Conservation (phyloP, 2,329 filamentous ascomycete genomes). For the Fusarium bulbicola region DNA sequence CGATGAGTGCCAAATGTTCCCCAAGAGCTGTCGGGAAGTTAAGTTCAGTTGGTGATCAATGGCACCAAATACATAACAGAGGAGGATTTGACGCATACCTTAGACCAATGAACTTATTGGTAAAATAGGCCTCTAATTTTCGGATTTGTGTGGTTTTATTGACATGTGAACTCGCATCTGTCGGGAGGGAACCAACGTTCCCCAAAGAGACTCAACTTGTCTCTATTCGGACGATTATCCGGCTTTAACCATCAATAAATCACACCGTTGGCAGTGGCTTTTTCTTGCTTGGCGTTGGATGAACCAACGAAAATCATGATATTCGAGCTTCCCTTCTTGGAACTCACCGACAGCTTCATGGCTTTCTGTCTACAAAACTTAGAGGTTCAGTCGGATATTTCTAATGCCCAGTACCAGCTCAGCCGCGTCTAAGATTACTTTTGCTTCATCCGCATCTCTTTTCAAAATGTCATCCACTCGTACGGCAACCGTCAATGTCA, state of each 20-base stretch:
- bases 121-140: too few species aligned
- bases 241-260: neutral
- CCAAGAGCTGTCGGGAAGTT: neutral
- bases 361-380: neutral
- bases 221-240: neutral
- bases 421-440: accelerated
- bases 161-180: neutral
- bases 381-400: neutral
- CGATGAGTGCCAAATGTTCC: neutral
- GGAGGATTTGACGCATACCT: neutral
- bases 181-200: neutral
- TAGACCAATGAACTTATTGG: accelerated
- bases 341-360: neutral
- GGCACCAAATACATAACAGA: too few species aligned
- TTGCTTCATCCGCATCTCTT: too few species aligned
- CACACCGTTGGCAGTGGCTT: neutral
- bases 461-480: neutral
- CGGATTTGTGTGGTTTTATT: too few species aligned
- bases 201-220: neutral
- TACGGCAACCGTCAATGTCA: neutral
- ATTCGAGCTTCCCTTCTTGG: neutral
- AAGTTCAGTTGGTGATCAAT: neutral
- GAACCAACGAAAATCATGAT: neutral
- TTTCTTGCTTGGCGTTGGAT: neutral
- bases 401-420: neutral